phyloP scores from a whole-genome alignment of 2,329 filamentous ascomycete species.

The Pyricularia sp. region DNA sequence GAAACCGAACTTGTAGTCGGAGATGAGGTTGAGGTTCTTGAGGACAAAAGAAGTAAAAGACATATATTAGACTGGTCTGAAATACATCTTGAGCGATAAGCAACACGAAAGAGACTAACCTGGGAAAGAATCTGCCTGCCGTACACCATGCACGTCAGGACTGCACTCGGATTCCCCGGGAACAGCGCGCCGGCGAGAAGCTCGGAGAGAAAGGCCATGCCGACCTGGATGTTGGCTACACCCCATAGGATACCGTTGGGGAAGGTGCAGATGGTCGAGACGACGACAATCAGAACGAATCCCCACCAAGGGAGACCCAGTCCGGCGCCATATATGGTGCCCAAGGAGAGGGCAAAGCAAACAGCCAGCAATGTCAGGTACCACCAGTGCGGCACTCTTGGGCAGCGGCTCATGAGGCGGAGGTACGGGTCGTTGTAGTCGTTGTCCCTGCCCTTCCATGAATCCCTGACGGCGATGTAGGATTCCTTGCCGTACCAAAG shows the following conservation, averaged over 20 bases:
- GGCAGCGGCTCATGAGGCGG: conserved; percentile 15
- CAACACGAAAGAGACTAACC: conserved; percentile 3
- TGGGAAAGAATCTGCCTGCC: conserved; percentile 21
- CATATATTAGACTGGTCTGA: neutral
- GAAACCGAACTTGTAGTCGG: conserved; percentile 23
- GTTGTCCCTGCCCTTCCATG: conserved; percentile 6
- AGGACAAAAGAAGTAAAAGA: neutral
- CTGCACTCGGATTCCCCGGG: conserved; percentile 15
- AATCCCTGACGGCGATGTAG: conserved; percentile 3
- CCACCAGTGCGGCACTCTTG: conserved; percentile 19
- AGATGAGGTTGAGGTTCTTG: conserved; percentile 16
- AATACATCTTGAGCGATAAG: neutral
- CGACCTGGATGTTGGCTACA: conserved; percentile 16
- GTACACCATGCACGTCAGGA: conserved; percentile 17
- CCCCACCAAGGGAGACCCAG: conserved; percentile 19
- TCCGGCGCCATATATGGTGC: conserved; percentile 14
- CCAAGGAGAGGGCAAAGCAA: conserved; percentile 15
- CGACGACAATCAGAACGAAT: conserved; percentile 13
- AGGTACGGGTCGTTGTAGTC: conserved; percentile 18
- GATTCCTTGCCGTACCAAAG: conserved; percentile 13
- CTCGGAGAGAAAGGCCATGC: conserved; percentile 17
- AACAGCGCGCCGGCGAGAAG: conserved; percentile 17
- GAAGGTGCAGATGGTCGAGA: conserved; percentile 15
- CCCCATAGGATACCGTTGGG: conserved; percentile 18
- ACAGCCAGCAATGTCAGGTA: conserved; percentile 14